Evolutionary conservation across 2,329 filamentous ascomycete species (phyloP).

Genomic region (Aspergillus hortae): DNA sequence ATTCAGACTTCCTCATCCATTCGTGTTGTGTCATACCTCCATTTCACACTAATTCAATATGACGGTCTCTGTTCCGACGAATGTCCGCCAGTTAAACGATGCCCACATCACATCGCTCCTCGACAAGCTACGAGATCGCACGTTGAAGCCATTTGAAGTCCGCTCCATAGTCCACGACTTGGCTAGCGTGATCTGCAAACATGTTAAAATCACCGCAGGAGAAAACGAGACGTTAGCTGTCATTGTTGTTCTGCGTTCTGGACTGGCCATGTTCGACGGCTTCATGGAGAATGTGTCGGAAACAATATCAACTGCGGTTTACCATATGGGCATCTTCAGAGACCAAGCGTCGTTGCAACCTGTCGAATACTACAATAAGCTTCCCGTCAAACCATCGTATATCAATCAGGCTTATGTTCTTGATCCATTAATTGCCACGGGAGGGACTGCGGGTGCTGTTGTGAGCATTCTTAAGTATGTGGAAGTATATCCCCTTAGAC

Average conservation of each 20-base stretch:
- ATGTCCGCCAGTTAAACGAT: conserved; percentile 13
- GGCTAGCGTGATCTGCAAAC: conserved; percentile 21
- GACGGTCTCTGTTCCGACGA: conserved; percentile 10
- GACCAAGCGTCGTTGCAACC: conserved; percentile 23
- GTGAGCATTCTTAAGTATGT: conserved; percentile 25
- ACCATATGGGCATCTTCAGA: conserved; percentile 28
- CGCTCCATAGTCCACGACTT: conserved; percentile 17
- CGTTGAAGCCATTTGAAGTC: conserved; percentile 14
- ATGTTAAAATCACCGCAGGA: conserved; percentile 12
- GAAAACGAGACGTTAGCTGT: conserved; percentile 25
- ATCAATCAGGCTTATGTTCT: conserved; percentile 24
- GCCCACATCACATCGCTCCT: conserved; percentile 9
- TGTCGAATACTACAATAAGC: conserved; percentile 30
- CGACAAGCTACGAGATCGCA: conserved; percentile 9
- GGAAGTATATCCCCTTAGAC: neutral
- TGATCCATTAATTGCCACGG: conserved; percentile 27
- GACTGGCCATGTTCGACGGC: conserved; percentile 37
- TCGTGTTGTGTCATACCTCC: neutral
- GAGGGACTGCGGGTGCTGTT: conserved; percentile 23
- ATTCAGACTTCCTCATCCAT: neutral
- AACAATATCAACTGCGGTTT: conserved; percentile 24
- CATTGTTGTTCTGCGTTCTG: conserved; percentile 30
- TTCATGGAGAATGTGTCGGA: conserved; percentile 24
- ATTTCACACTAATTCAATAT: neutral
- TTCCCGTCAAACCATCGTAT: conserved; percentile 20